Evolutionary conservation across 1,139 yeast genomes (phyloP).

Genomic region (Scheffersomyces illinoinensis): DNA sequence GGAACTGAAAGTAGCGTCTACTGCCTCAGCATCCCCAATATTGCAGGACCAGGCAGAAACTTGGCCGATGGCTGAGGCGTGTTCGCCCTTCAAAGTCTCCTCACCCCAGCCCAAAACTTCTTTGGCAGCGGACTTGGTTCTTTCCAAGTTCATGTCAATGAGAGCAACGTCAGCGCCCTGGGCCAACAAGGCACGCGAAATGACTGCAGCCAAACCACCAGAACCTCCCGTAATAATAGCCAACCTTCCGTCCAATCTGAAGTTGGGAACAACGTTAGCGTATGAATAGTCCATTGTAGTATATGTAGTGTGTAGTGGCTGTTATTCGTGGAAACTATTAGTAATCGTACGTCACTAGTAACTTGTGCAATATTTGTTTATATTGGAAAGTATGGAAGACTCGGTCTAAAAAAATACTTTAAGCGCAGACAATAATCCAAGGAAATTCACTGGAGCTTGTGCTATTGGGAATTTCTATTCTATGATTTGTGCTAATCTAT

Average conservation of each 20-base stretch:
- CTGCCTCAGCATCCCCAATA: slow-evolving; percentile 65
- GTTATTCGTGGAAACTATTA: neutral
- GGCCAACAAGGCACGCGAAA: slow-evolving; percentile 68
- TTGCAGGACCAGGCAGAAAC: slow-evolving; percentile 77
- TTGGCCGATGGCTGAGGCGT: slow-evolving; percentile 40
- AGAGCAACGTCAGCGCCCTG: slow-evolving; percentile 75
- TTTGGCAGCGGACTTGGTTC: slow-evolving; percentile 60
- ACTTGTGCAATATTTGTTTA: neutral
- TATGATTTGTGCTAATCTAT: neutral
- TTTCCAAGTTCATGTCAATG: slow-evolving; percentile 66
- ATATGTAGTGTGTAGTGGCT: neutral
- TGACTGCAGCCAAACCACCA: slow-evolving; percentile 72
- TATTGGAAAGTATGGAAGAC: neutral
- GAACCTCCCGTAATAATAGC: slow-evolving; percentile 83
- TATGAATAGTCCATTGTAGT: slow-evolving; percentile 26
- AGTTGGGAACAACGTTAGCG: slow-evolving; percentile 52
- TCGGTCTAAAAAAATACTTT: neutral
- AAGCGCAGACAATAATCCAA: neutral
- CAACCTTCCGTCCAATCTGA: slow-evolving; percentile 69
- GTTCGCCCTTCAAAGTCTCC: slow-evolving; percentile 43
- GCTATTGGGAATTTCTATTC: neutral
- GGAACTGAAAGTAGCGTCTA: slow-evolving; percentile 52
- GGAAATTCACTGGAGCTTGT: neutral
- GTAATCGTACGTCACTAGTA: neutral
- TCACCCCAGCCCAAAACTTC: slow-evolving; percentile 58